These are phyloP conservation scores for Nemania abortiva DNA, from an alignment of 2,329 filamentous ascomycete genomes.

Conservation along the genomic window DNA sequence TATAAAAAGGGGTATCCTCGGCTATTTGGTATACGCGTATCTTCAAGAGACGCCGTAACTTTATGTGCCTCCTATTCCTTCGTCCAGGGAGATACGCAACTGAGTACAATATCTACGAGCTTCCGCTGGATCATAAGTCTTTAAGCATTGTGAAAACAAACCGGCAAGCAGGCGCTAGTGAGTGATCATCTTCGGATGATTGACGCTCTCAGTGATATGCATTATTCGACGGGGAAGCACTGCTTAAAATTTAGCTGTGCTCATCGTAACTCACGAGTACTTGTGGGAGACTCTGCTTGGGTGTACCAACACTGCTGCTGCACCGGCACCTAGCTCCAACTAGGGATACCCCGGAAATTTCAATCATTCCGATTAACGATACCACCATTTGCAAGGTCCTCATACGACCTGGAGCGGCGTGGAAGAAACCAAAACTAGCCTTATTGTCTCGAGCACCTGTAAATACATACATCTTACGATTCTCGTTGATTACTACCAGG, in stretches of 20 bases:
- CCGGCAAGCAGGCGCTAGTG: not conserved
- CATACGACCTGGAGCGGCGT: conserved; percentile 1
- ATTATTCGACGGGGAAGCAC: conserved; percentile 1
- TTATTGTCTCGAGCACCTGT: not conserved
- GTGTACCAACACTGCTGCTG: not conserved
- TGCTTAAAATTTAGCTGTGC: not conserved
- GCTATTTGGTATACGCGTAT: no score
- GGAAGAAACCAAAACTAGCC: not conserved
- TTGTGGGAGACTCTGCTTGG: no score
- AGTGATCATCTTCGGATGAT: conserved; percentile 1
- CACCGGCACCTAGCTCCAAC: conserved; percentile 6
- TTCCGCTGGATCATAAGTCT: not conserved
- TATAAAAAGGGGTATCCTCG: no score
- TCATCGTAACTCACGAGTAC: not conserved
- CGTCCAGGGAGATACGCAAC: no score
- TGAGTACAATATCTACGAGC: not conserved
- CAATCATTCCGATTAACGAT: conserved; percentile 2
- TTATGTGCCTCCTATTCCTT: not conserved
- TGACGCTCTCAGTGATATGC: conserved; percentile 8
- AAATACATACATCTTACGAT: conserved; percentile 4
- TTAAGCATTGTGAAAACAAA: not conserved
- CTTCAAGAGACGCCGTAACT: not conserved
- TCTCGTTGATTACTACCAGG: conserved; percentile 10
- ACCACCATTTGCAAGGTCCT: conserved; percentile 7
- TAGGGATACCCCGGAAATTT: not conserved